A percentile compares a stretch with the other conserved stretches of the same genome.
phyloP scores from a whole-genome alignment of 1,139 yeast species.

The Nadsonia starkeyi-henricii region DNA sequence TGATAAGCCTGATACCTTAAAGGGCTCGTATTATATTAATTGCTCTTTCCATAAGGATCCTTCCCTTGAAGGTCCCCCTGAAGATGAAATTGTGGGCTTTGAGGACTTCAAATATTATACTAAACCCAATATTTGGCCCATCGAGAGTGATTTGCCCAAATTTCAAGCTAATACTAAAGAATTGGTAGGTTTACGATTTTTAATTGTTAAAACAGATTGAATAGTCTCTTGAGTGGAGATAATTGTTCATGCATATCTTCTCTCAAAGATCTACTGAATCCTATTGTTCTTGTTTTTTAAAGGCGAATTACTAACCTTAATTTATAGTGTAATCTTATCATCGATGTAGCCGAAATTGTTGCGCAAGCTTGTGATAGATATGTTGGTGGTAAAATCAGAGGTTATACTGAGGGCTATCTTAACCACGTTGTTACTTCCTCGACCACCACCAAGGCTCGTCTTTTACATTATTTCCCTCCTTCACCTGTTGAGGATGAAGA shows the following conservation, averaged over 20 bases:
- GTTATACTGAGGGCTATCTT: conserved; percentile 29
- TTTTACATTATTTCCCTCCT: conserved; percentile 39
- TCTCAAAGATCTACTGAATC: no score
- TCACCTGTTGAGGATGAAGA: conserved; percentile 1
- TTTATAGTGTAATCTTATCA: conserved; percentile 30
- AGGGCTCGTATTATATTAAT: conserved; percentile 49
- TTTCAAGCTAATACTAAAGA: conserved; percentile 19
- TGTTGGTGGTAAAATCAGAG: conserved; percentile 15
- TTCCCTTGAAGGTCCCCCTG: conserved; percentile 33
- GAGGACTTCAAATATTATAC: conserved; percentile 33
- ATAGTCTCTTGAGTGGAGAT: no score
- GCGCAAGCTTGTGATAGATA: conserved; percentile 42
- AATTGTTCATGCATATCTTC: no score
- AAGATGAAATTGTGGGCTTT: conserved; percentile 16
- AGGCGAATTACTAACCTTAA: no score
- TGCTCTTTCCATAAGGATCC: conserved; percentile 41
- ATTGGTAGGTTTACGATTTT: conserved; percentile 7
- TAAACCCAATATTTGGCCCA: conserved; percentile 48
- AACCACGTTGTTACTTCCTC: conserved; percentile 35
- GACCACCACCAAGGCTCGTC: conserved; percentile 45
- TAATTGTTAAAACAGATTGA: no score
- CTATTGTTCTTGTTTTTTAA: no score
- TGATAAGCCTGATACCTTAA: conserved; percentile 34
- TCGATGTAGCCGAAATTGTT: conserved; percentile 36
- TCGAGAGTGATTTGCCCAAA: conserved; percentile 17